Conservation (phyloP, 2,329 filamentous ascomycete genomes). For the Pleoardoris graminearum region DNA sequence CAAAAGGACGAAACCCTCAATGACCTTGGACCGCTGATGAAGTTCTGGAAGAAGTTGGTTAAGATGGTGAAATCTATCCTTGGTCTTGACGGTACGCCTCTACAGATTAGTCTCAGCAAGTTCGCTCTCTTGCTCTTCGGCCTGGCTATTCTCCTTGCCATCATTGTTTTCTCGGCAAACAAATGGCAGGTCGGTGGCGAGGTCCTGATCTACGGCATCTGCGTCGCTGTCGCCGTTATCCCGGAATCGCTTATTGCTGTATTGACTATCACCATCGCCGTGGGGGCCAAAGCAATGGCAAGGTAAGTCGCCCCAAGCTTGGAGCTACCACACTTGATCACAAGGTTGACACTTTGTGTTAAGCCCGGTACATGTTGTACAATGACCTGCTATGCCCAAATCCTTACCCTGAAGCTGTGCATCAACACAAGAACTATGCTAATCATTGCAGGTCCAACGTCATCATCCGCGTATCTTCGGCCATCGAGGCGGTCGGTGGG, state of each 20-base stretch:
- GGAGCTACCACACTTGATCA: neutral
- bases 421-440: neutral
- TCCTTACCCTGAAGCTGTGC: no score
- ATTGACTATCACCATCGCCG: slow-evolving; percentile 66
- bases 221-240: slow-evolving; percentile 53
- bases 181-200: slow-evolving; percentile 47
- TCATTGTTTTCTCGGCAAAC: slow-evolving; percentile 70
- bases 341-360: no score
- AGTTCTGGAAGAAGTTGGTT: slow-evolving; percentile 34
- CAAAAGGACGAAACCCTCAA: slow-evolving; percentile 55
- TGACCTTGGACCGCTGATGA: slow-evolving; percentile 53
- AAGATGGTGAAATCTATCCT: slow-evolving; percentile 56
- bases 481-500: slow-evolving; percentile 47
- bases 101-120: slow-evolving; percentile 83
- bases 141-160: slow-evolving; percentile 70
- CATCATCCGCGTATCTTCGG: slow-evolving; percentile 45
- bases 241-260: slow-evolving; percentile 64
- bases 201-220: slow-evolving; percentile 54
- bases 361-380: no score
- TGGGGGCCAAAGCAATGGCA: slow-evolving; percentile 48
- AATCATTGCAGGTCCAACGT: slow-evolving; percentile 35
- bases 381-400: no score
- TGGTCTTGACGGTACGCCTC: slow-evolving; percentile 75
- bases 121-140: slow-evolving; percentile 80
- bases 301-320: slow-evolving; percentile 13